Evolutionary conservation across 78 protist genomes (phyloP).

Genomic region (Speleostelium caveatum): DNA sequence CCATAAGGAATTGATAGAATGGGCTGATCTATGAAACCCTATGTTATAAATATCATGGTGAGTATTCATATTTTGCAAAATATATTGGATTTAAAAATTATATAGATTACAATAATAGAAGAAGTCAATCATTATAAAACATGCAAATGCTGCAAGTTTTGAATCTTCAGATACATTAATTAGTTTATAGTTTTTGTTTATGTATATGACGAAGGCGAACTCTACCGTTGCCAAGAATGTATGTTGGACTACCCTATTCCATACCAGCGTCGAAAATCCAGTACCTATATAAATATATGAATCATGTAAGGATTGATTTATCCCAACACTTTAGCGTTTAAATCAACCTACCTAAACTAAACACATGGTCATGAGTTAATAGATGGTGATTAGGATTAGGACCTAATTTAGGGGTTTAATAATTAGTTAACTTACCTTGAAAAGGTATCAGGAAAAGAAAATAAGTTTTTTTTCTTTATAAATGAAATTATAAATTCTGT

Average conservation of each 20-base stretch:
- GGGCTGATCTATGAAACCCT: slow-evolving; percentile 68
- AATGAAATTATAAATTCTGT: neutral
- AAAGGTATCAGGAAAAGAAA: slow-evolving; percentile 13
- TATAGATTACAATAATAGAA: slow-evolving; percentile 23
- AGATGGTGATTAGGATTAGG: neutral
- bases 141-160: slow-evolving; percentile 2
- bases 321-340: too few species aligned
- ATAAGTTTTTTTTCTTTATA: slow-evolving; percentile 18
- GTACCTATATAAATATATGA: slow-evolving; percentile 5
- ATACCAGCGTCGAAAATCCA: slow-evolving; percentile 34
- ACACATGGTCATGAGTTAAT: too few species aligned
- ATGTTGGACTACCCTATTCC: slow-evolving; percentile 7
- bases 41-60: neutral
- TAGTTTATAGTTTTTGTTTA: slow-evolving; percentile 32
- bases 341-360: too few species aligned
- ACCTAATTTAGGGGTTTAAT: neutral
- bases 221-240: slow-evolving; percentile 13
- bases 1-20: slow-evolving; percentile 76
- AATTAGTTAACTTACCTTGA: neutral
- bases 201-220: slow-evolving; percentile 15
- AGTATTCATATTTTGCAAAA: neutral
- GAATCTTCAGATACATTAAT: slow-evolving; percentile 20
- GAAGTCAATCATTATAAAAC: slow-evolving; percentile 42
- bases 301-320: too few species aligned
- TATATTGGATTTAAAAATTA: neutral